phyloP scores from a whole-genome alignment of 2,329 filamentous ascomycete genomes.

The Exophiala xenobiotica region DNA sequence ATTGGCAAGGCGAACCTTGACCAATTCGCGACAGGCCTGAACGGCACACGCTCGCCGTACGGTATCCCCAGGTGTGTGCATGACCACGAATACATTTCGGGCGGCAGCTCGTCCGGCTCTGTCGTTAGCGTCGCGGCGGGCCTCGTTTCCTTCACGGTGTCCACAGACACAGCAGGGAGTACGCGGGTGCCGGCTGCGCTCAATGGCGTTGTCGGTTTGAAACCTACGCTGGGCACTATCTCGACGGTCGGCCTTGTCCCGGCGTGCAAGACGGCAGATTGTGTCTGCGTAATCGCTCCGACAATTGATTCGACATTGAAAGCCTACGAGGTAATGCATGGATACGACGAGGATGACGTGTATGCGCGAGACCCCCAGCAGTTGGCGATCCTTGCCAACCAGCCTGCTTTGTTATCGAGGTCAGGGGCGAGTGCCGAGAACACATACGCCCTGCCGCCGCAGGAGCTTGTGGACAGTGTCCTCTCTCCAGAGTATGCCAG shows the following conservation, averaged over 20 bases:
- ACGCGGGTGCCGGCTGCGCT: constrained; percentile 29
- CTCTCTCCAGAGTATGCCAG: constrained; percentile 42
- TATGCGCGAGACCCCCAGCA: constrained; percentile 41
- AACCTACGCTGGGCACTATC: constrained; percentile 32
- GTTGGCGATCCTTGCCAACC: constrained; percentile 26
- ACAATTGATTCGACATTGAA: constrained; percentile 39
- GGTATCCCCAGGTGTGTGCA: constrained; percentile 57
- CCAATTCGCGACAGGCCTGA: constrained; percentile 61
- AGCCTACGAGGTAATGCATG: constrained; percentile 34
- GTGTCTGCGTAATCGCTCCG: constrained; percentile 49
- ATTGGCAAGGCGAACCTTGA: constrained; percentile 61
- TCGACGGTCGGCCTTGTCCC: constrained; percentile 28
- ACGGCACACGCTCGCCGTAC: constrained; percentile 58
- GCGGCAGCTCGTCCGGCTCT: constrained; percentile 57
- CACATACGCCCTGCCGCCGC: constrained; percentile 50
- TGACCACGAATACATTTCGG: constrained; percentile 48
- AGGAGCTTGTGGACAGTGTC: constrained; percentile 38
- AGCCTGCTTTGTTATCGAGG: too few relatives aligned
- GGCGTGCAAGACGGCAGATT: constrained; percentile 59
- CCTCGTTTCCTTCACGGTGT: constrained; percentile 56
- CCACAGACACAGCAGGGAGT: constrained; percentile 34
- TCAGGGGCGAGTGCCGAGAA: too few relatives aligned
- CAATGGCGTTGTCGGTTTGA: constrained; percentile 31
- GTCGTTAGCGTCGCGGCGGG: constrained; percentile 46
- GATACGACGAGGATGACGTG: constrained; percentile 36